Conservation (phyloP, 768 basidiomycete species). For the Crepidotus variabilis region DNA sequence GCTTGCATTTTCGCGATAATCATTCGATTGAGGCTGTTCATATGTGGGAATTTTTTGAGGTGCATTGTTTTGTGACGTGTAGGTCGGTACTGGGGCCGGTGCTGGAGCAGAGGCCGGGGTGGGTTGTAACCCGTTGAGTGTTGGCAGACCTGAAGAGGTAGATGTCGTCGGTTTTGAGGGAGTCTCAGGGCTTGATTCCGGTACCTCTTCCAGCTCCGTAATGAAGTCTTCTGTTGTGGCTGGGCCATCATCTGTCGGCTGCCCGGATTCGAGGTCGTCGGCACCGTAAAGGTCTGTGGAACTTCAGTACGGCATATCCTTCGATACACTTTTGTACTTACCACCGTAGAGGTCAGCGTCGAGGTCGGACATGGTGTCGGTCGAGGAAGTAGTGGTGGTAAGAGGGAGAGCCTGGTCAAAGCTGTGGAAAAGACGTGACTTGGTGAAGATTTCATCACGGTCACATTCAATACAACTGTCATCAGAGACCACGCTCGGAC, state of each 20-base stretch:
- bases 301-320: background rate
- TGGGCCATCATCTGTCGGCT: slow-evolving; percentile 23
- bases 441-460: slow-evolving; percentile 10
- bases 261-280: slow-evolving; percentile 60
- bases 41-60: slow-evolving; percentile 79
- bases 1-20: slow-evolving; percentile 39
- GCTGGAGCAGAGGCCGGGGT: slow-evolving; percentile 11
- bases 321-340: slow-evolving; percentile 27
- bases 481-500: background rate
- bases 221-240: slow-evolving; percentile 11
- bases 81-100: slow-evolving; percentile 27
- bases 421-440: slow-evolving; percentile 7
- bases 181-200: slow-evolving; percentile 12
- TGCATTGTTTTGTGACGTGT: slow-evolving; percentile 31
- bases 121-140: slow-evolving; percentile 1
- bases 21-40: slow-evolving; percentile 56
- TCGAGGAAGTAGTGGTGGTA: slow-evolving; percentile 30
- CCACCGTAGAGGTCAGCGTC: slow-evolving; percentile 91
- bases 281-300: slow-evolving; percentile 68
- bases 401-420: slow-evolving; percentile 17
- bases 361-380: slow-evolving; percentile 65
- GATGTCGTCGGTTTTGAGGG: slow-evolving; percentile 9
- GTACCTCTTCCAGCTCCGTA: slow-evolving; percentile 13
- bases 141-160: background rate
- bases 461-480: background rate